phyloP scores from a whole-genome alignment of 371 early-diverging fungal genomes.

The Mucor mucedo region DNA sequence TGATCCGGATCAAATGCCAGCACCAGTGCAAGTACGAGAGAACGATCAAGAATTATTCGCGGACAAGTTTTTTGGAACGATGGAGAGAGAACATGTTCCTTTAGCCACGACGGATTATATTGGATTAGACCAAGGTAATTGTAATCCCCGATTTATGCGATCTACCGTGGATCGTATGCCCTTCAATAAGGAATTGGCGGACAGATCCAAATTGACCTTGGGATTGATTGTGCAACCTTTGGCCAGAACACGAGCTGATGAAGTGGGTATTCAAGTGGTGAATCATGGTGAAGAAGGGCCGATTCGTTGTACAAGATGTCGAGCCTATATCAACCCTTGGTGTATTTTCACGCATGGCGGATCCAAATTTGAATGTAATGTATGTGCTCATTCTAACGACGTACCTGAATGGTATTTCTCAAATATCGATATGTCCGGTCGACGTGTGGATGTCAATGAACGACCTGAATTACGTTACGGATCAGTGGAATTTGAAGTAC shows the following conservation, averaged over 20 bases:
- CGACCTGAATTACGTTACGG: conserved; percentile 93
- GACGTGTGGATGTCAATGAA: conserved; percentile 84
- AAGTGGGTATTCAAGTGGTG: conserved; percentile 84
- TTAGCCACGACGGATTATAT: conserved; percentile 84
- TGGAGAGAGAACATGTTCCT: conserved; percentile 75
- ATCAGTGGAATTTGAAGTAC: conserved; percentile 90
- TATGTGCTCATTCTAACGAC: conserved; percentile 88
- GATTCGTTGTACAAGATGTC: conserved; percentile 90
- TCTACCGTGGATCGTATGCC: conserved; percentile 91
- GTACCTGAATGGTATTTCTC: conserved; percentile 92
- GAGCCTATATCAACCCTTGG: conserved; percentile 94
- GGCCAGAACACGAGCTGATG: conserved; percentile 79
- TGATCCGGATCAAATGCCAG: conserved; percentile 95
- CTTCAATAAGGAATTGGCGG: conserved; percentile 79
- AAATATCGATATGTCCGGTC: conserved; percentile 93
- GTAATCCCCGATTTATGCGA: conserved; percentile 92
- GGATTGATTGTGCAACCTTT: conserved; percentile 94
- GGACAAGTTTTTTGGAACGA: conserved; percentile 75
- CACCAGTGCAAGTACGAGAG: conserved; percentile 88
- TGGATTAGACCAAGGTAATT: conserved; percentile 94
- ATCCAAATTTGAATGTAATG: conserved; percentile 87
- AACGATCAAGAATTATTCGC: conserved; percentile 78
- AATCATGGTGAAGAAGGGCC: conserved; percentile 94
- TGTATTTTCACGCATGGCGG: conserved; percentile 92
- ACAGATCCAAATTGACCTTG: conserved; percentile 81